Evolutionary conservation across 495 filamentous ascomycete species (phyloP).

Genomic region (Lasiosphaeria ovina): DNA sequence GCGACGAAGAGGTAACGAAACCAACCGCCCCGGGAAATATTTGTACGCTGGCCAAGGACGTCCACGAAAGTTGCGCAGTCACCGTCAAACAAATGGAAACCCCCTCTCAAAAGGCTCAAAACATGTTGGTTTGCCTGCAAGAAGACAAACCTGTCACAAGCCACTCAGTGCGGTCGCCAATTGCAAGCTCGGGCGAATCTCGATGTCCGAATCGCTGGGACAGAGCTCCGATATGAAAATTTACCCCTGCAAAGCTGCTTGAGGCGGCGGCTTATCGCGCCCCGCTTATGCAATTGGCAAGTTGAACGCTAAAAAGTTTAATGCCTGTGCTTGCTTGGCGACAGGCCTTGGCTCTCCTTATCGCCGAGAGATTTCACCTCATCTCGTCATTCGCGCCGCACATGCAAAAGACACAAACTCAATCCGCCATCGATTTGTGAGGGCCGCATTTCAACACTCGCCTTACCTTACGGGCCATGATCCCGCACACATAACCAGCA

Average conservation of each 20-base stretch:
- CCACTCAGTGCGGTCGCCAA: neutral
- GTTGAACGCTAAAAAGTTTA: slow-evolving; percentile 9
- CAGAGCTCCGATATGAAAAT: slow-evolving; percentile 16
- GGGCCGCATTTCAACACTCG: neutral
- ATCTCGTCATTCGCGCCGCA: slow-evolving; percentile 13
- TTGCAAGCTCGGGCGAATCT: slow-evolving; percentile 3
- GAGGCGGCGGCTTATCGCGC: slow-evolving; percentile 6
- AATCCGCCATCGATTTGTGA: too few relatives aligned
- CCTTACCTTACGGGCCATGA: slow-evolving; percentile 9
- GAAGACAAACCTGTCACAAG: neutral
- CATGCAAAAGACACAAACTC: too few relatives aligned
- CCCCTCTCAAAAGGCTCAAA: neutral
- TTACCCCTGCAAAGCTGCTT: slow-evolving; percentile 5
- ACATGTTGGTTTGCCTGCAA: neutral
- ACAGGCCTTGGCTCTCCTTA: neutral
- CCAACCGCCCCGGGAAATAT: neutral
- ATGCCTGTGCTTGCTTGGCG: too few relatives aligned
- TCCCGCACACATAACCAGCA: slow-evolving; percentile 12
- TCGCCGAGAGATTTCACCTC: slow-evolving; percentile 11
- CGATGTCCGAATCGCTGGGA: neutral
- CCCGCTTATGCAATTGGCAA: slow-evolving; percentile 9
- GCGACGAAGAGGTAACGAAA: slow-evolving; percentile 4
- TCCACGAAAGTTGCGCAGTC: neutral
- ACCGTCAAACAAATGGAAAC: neutral
- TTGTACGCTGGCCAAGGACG: neutral